A percentile compares a stretch with the other conserved stretches of the same genome.
Evolutionary conservation across 495 filamentous ascomycete genomes (phyloP).

Genomic region (Penicillium atrosanguineum): DNA sequence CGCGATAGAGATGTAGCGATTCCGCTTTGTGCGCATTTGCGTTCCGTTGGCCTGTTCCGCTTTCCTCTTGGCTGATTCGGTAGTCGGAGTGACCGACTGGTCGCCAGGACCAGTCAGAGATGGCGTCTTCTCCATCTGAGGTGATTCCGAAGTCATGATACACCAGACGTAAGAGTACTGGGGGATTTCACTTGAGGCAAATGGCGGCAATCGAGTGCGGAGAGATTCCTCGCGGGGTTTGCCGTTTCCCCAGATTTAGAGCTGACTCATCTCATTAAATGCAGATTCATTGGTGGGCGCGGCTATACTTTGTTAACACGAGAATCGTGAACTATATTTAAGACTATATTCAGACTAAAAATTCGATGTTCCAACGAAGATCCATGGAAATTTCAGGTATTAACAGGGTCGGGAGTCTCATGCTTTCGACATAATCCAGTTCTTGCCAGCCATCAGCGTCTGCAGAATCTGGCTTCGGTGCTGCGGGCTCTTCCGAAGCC

Average conservation of each 20-base stretch:
- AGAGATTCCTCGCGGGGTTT: constrained; percentile 47
- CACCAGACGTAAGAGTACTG: constrained; percentile 3
- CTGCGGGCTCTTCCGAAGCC: constrained; percentile 17
- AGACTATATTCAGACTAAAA: no score
- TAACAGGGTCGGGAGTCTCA: background rate
- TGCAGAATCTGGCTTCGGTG: constrained; percentile 12
- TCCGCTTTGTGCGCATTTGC: constrained; percentile 52
- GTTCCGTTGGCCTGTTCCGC: constrained; percentile 48
- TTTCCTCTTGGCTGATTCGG: constrained; percentile 46
- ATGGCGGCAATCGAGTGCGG: constrained; percentile 34
- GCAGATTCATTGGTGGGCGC: constrained; percentile 4
- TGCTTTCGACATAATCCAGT: constrained; percentile 11
- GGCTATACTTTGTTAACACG: background rate
- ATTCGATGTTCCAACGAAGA: no score
- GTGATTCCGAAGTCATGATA: constrained; percentile 42
- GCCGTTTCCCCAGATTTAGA: constrained; percentile 36
- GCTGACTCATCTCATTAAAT: constrained; percentile 22
- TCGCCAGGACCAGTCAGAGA: constrained; percentile 25
- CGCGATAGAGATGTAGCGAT: constrained; percentile 87
- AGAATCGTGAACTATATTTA: background rate
- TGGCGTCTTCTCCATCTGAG: constrained; percentile 29
- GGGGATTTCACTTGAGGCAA: constrained; percentile 9
- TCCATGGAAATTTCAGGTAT: background rate
- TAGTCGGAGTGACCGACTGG: constrained; percentile 19
- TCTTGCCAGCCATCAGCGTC: constrained; percentile 12